Percentiles rank a stretch among this genome's conserved stretches.
Evolutionary conservation across 352 stramenopile species (phyloP).

Genomic region (Poterioochromonas sp.): DNA sequence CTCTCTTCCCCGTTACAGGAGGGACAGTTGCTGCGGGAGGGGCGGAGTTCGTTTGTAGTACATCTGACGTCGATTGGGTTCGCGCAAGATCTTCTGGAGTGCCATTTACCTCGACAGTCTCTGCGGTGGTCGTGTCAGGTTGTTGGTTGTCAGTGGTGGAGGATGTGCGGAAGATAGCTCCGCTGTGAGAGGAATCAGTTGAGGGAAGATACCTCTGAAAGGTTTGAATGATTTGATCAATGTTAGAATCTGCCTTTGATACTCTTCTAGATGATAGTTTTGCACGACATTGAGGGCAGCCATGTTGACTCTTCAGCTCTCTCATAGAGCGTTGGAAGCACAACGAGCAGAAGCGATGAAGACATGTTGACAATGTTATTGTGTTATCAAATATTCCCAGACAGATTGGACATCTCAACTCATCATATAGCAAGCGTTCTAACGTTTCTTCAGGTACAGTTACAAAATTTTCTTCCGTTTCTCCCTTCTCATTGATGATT

Average conservation of each 20-base stretch:
- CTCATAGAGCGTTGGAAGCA: neutral
- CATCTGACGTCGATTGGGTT: neutral
- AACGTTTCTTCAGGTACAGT: neutral
- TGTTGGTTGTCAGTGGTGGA: neutral
- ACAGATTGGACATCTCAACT: neutral
- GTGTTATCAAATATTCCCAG: neutral
- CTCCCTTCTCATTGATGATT: too few species aligned
- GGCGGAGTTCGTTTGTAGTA: neutral
- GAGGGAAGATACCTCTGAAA: too few species aligned
- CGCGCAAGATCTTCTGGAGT: neutral
- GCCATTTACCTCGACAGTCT: neutral
- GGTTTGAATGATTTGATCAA: neutral
- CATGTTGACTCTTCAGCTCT: neutral
- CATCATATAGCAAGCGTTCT: neutral
- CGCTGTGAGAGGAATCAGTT: too few species aligned
- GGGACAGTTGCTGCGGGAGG: too few species aligned
- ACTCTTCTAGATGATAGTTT: neutral
- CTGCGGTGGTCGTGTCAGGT: neutral
- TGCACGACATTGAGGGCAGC: neutral
- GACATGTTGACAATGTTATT: neutral
- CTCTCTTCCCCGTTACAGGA: too few species aligned
- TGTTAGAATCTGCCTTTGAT: neutral
- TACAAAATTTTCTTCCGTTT: too few species aligned
- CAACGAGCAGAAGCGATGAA: neutral
- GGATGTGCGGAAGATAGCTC: too few species aligned